Base-by-base conservation (phyloP, 1,284 basidiomycete species). In the Trichosporon inkin region DNA sequence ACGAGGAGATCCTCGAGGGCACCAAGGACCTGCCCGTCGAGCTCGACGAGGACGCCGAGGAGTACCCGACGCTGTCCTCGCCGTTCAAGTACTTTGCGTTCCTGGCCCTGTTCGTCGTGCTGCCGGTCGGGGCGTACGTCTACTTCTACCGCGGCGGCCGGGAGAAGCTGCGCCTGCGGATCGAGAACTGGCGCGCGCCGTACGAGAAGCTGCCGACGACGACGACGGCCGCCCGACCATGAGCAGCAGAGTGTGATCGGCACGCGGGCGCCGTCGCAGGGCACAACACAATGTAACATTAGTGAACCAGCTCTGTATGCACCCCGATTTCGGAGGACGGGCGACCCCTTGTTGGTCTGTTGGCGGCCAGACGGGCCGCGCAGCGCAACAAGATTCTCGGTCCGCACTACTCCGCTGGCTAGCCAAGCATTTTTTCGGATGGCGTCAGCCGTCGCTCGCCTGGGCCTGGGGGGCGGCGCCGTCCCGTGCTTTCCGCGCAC, bases 61-160 rank as follows among this genome's bases (percentile, higher is more conserved):
- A 58, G 37, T 75, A 74, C 63, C 20, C 62, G 17, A 71, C 67
- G 19, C 39, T 77, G 10, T 68, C 73, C 2, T 69, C 73, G 37
- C 72, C 78, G 34, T 77, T 81, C 69, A 74, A 75, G 63, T 83
- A 81, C 63, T 62, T 83, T 36, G 72, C 82, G 62, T 76, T 84
- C 61, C 37, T 60, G 6, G 52, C 85, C 52, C 67, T 84, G 57
- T 75, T 81, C 53, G 65, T 86, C 55, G 81, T 80, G 1, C 72
- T 82, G 35, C 75, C 82, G 22, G 80, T 78, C n/a, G 83, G 73
- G 11, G 72, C 83, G n/a, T 85, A 87, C 65, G 70, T 82, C 60
- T 85, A 82, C 76, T 78, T 86, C 53, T 74, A 72, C 58, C 62
- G 64, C 1, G 73, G 74, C 2, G 72, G 74, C 11, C 69, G 67